Conservation (phyloP, 2,329 filamentous ascomycete genomes). For the Aspergillus hortae region DNA sequence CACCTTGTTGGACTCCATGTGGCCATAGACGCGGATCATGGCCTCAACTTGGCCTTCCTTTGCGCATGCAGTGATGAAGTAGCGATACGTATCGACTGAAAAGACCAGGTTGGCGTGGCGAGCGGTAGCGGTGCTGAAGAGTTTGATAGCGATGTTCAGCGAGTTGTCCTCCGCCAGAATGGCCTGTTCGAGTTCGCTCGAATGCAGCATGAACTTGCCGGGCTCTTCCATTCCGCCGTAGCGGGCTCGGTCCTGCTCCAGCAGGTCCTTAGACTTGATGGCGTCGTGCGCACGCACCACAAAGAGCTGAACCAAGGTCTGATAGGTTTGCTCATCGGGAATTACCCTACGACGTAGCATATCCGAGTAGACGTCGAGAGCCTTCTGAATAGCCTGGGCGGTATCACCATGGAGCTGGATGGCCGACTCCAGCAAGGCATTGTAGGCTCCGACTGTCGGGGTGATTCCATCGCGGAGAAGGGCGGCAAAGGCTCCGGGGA, state of each 20-base stretch:
- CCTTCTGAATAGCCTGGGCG: slow-evolving; percentile 83
- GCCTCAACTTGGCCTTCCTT: slow-evolving; percentile 75
- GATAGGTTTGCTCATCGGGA: slow-evolving; percentile 82
- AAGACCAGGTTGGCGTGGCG: slow-evolving; percentile 61
- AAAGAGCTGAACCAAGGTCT: slow-evolving; percentile 78
- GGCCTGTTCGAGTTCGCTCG: slow-evolving; percentile 80
- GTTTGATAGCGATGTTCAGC: slow-evolving; percentile 75
- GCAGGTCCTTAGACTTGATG: slow-evolving; percentile 63
- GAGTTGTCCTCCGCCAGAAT: slow-evolving; percentile 86
- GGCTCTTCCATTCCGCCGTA: slow-evolving; percentile 82
- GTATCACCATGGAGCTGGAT: slow-evolving; percentile 76
- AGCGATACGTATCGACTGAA: slow-evolving; percentile 77
- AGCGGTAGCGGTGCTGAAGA: slow-evolving; percentile 74
- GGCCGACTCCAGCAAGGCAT: slow-evolving; percentile 79
- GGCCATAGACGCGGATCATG: slow-evolving; percentile 86
- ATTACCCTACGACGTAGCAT: slow-evolving; percentile 84
- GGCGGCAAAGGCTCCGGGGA: slow-evolving; percentile 84
- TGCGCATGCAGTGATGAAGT: slow-evolving; percentile 83
- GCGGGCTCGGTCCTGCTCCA: slow-evolving; percentile 78
- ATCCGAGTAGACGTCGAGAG: slow-evolving; percentile 90
- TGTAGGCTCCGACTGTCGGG: slow-evolving; percentile 85
- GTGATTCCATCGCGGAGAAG: slow-evolving; percentile 79
- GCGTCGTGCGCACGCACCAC: slow-evolving; percentile 78
- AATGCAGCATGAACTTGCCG: slow-evolving; percentile 83
- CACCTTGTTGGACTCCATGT: slow-evolving; percentile 78